phyloP scores from a whole-genome alignment of 2,329 filamentous ascomycete species.

The Gyromitra esculenta region DNA sequence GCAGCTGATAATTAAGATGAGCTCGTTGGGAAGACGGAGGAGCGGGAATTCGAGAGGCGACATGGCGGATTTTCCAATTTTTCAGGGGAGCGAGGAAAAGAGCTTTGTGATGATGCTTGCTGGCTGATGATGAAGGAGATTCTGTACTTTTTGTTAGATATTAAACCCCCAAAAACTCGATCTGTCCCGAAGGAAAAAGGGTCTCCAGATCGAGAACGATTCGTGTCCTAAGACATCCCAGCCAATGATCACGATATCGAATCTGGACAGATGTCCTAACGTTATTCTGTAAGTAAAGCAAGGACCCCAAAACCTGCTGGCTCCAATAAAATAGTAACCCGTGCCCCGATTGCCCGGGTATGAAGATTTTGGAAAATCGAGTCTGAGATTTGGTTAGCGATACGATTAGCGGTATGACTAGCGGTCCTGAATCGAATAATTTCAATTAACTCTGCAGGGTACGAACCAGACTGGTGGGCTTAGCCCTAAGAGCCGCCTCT shows the following conservation, averaged over 20 bases:
- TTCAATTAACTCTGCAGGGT: constrained; percentile 36
- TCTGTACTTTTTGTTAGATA: constrained; percentile 46
- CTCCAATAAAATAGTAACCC: constrained; percentile 37
- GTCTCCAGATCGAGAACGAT: constrained; percentile 45
- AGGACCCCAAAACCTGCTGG: constrained; percentile 26
- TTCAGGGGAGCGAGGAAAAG: constrained; percentile 1
- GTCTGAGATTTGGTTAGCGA: constrained; percentile 29
- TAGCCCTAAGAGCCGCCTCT: constrained; percentile 30
- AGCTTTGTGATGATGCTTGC: constrained; percentile 27
- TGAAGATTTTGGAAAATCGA: constrained; percentile 17
- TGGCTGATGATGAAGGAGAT: constrained; percentile 27
- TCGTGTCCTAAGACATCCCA: constrained; percentile 39
- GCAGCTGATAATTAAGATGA: constrained; percentile 40
- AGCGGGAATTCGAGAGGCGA: constrained; percentile 34
- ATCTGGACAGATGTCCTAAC: constrained; percentile 46
- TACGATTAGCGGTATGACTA: constrained; percentile 41
- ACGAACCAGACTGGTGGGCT: constrained; percentile 24
- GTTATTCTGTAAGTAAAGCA: constrained; percentile 6
- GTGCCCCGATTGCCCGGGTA: constrained; percentile 28
- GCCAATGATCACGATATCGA: constrained; percentile 49
- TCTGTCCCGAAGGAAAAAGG: constrained; percentile 23
- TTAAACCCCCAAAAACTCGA: constrained; percentile 22
- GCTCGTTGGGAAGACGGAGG: constrained; percentile 45
- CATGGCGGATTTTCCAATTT: constrained; percentile 8
- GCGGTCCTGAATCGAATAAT: constrained; percentile 37